Evolutionary conservation across 1,284 basidiomycete species (phyloP).

Genomic region (Trametes sp.): DNA sequence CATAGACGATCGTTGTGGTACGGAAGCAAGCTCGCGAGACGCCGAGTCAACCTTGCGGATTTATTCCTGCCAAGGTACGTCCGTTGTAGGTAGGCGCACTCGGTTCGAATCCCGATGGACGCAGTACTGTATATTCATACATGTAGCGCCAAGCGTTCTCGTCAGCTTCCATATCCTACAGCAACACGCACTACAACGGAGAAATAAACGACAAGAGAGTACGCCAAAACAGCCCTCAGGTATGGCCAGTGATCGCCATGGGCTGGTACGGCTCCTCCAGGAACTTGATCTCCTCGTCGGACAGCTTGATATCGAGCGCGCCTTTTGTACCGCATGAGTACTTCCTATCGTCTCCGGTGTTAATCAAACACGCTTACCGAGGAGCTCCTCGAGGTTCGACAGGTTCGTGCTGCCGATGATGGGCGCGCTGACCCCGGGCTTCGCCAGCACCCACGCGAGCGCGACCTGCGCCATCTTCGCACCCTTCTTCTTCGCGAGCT

Average conservation of each 20-base stretch:
- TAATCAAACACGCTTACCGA: conserved; percentile 31
- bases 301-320: conserved; percentile 30
- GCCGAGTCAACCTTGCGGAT: too few relatives aligned
- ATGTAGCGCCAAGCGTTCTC: too few relatives aligned
- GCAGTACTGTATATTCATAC: too few relatives aligned
- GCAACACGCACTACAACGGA: too few relatives aligned
- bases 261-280: conserved; percentile 34
- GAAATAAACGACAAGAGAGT: too few relatives aligned
- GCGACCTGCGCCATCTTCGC: conserved; percentile 49
- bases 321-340: background rate
- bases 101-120: too few relatives aligned
- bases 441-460: conserved; percentile 46
- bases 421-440: conserved; percentile 43
- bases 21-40: too few relatives aligned
- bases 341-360: background rate
- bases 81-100: too few relatives aligned
- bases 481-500: conserved; percentile 45
- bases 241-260: conserved; percentile 31
- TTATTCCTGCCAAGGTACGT: too few relatives aligned
- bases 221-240: too few relatives aligned
- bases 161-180: too few relatives aligned
- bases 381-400: conserved; percentile 43
- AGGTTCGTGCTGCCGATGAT: conserved; percentile 49
- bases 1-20: too few relatives aligned
- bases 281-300: conserved; percentile 32